Base-by-base conservation (phyloP, 2,329 filamentous ascomycete species). In the Verruconis gallopava region DNA sequence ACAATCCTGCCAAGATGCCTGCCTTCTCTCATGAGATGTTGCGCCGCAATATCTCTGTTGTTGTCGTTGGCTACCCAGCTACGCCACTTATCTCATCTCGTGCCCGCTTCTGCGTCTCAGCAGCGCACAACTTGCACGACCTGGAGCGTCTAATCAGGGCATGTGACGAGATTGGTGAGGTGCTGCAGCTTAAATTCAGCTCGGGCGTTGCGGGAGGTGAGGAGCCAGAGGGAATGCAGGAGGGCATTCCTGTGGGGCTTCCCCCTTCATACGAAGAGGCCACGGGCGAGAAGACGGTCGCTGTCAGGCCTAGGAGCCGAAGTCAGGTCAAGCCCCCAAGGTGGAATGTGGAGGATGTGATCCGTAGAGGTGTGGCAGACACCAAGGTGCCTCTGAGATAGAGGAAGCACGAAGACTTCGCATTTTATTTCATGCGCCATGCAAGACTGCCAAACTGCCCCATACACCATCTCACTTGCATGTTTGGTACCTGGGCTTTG, bases 11-110 rank as follows among this genome's bases (percentile, higher is more conserved):
- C 54, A 98, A 98, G 68, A 95, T 98, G 72, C 84, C 89, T 3
- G 89, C 91, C 45, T 98, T 98, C 64, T 95, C 86, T 38, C 91
- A 94, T 59, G 91, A 96, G 62, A 96, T 98, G 91, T 75, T 96
- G 46, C 85, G 84, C 66, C 85, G 91, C 56, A 96, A 95, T 64
- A 96, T 98, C 52, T 91, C 89, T 0, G 85, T 96, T 40, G 91
- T 98, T 30, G 85, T 98, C 36, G 91, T 98, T 47, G 91, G 89
- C 40, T 98, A 98, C 59, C 91, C 91, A 4, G 91, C 89, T 5
- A 98, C 91, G 2, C 91, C 91, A 1, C 74, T 98, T 36, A 93
- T 96, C 52, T 93, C 84, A 47, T 95, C 89, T 15, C 82, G 91
- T 49, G 91, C 85, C 39, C 82, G 91, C 37, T 95, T 98, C 75